Evolutionary conservation across 2,329 filamentous ascomycete genomes (phyloP), one percentile per base, ranked within the genome.

Genomic region (Colletotrichum kahawae): DNA sequence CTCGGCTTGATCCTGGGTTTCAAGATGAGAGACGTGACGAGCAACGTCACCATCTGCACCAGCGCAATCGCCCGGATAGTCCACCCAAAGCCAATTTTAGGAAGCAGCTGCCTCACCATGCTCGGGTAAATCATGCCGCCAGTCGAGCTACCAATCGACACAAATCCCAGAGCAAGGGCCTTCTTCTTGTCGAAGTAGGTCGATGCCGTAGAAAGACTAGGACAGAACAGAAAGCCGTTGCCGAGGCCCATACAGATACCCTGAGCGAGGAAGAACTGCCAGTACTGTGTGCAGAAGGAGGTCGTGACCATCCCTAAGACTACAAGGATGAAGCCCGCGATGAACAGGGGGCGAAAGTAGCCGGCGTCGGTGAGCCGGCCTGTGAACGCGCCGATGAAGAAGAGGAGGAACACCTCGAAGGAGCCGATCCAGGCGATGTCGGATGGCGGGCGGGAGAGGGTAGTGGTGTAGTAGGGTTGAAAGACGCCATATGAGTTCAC

Each of bases 181-280:
- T 91, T 87, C 76, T 86, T 89, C 59, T 83, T 87, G 70, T 83
- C 84, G 79, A 94, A 94, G 78, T 94, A 95, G 13, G 93, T 92
- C 5, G 92, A 90, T 3, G 94, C 84, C 5, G 93, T 89, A 2
- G 93, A 90, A 36, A 95, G 87, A 56, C 89, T 87, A 0, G 93
- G 91, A 63, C 92, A 90, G 82, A 93, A 94, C 7, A 94, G 82
- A 75, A 87, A 91, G 7, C 92, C 92, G 71, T 89, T 89, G 2
- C 91, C 92, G 0, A 92, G 67, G 2, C 91, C 91, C 76, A 89
- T 83, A 69, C 87, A 87, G 12, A 91, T 74, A 4, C 91, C 91
- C 79, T 92, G 90, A 0, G 88, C 83, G 2, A 92, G 82, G 24
- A 92, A 80, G 1, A 91, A 80, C 70, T 92, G 90, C 87, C 87